Base-by-base conservation (phyloP, 1,139 yeast species). In the Hyphopichia khmerensis region DNA sequence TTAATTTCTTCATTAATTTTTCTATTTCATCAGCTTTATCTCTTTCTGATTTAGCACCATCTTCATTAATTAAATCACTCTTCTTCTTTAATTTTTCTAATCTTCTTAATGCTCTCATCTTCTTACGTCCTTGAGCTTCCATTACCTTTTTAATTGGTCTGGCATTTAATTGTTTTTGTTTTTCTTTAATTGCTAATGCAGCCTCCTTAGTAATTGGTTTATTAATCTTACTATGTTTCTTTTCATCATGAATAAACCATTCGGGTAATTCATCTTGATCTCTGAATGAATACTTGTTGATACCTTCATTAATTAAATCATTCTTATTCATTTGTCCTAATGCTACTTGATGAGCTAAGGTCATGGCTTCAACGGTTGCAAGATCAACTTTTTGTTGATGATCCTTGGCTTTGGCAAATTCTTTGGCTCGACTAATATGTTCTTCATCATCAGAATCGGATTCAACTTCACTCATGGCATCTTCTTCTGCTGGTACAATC, bases 131-230 rank as follows among this genome's bases (percentile, higher is more conserved):
- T 62, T 89, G 86, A 6, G 99, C 99, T 68, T 93, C 99, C 49
- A 89, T 80, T 15, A 93, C 97, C 79, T 95, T 93, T 80, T 93
- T 93, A 59, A 93, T 91, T 13, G 99, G 99, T 64, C 99, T 83
- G 10, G 99, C 97, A 66, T 93, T 93, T 63, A 95, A 71, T 48
- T 93, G 91, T 64, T 79, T 87, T 74, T 85, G 77, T 65, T 91
- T 93, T 57, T 90, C 97, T 58, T 85, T 87, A 48, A 93, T 76
- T 0, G 98, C 99, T 48, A 84, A 71, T 0, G 96, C 91, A 1
- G 99, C 99, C 65, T 95, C 99, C 64, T 93, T 95, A 4, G 99
- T 93, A 46, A 93, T 87, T 9, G 99, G 99, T 62, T 88, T 85
- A 51, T 79, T 79, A 46, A 89, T 80, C 72, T 89, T 90, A 42